Conservation (phyloP, 164 flowering plant species). For the Malania oleifera region DNA sequence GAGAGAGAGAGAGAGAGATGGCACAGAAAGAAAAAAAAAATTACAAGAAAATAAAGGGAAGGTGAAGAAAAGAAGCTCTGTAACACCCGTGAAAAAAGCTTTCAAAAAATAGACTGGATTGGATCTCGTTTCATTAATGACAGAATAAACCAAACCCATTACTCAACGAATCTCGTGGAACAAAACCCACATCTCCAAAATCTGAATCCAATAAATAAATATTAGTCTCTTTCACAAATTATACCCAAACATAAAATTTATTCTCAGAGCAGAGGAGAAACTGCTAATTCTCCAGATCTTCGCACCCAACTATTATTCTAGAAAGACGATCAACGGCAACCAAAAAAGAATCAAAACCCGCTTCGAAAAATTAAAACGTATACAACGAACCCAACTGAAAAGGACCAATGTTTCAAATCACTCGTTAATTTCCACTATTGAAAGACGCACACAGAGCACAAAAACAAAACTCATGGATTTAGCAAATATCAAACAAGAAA, state of each 20-base stretch:
- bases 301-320: neutral
- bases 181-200: conserved; percentile 6
- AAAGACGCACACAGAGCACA: no score
- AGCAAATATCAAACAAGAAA: no score
- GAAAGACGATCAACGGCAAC: neutral
- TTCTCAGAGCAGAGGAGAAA: neutral
- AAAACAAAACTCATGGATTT: no score
- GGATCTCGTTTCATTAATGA: conserved; percentile 5
- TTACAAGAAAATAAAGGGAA: conserved; percentile 8
- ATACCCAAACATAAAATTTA: neutral
- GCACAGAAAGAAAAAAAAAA: conserved; percentile 1
- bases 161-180: conserved; percentile 6
- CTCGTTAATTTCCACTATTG: neutral
- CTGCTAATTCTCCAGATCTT: neutral
- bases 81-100: conserved; percentile 13
- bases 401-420: neutral
- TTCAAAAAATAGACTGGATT: conserved; percentile 1
- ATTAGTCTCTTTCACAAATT: neutral
- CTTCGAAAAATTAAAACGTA: neutral
- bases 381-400: no score
- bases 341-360: neutral
- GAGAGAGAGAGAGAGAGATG: neutral
- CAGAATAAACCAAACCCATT: conserved; percentile 10
- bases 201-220: neutral
- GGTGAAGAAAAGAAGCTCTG: conserved; percentile 11